phyloP scores from a whole-genome alignment of 2,329 filamentous ascomycete species.

The Magnaporthales sp. region DNA sequence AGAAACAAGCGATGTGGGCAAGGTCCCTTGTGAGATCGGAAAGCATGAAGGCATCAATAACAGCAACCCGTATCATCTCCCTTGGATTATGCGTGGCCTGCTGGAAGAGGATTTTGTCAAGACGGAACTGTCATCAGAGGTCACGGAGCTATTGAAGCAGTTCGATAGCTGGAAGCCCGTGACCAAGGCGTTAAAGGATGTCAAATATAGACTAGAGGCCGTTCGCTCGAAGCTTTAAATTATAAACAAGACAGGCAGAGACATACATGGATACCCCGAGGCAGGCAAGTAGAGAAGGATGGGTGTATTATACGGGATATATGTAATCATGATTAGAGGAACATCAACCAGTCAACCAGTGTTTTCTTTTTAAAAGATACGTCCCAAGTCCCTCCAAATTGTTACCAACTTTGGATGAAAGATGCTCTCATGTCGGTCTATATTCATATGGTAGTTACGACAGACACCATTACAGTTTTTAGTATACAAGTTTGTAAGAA shows the following conservation, averaged over 20 bases:
- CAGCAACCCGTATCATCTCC: constrained; percentile 81
- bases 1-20: constrained; percentile 53
- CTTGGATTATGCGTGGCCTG: constrained; percentile 91
- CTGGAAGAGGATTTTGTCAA: constrained; percentile 88
- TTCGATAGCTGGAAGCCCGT: constrained; percentile 92
- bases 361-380: not conserved
- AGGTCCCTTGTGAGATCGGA: constrained; percentile 39
- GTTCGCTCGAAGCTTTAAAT: constrained; percentile 71
- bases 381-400: not conserved
- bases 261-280: not conserved
- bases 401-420: not conserved
- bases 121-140: constrained; percentile 69
- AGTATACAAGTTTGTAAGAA: not conserved
- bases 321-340: not conserved
- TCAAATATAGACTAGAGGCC: constrained; percentile 88
- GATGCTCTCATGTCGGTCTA: not conserved
- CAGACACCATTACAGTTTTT: not conserved
- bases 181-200: constrained; percentile 88
- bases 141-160: constrained; percentile 67
- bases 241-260: not conserved
- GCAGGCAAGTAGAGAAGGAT: not conserved
- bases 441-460: not conserved
- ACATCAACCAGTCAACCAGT: not conserved
- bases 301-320: not conserved
- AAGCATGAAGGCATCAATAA: constrained; percentile 40